A percentile compares a stretch with the other conserved stretches of the same genome.
Evolutionary conservation across 2,329 filamentous ascomycete species (phyloP).

Genomic region (Pyricularia sp.): DNA sequence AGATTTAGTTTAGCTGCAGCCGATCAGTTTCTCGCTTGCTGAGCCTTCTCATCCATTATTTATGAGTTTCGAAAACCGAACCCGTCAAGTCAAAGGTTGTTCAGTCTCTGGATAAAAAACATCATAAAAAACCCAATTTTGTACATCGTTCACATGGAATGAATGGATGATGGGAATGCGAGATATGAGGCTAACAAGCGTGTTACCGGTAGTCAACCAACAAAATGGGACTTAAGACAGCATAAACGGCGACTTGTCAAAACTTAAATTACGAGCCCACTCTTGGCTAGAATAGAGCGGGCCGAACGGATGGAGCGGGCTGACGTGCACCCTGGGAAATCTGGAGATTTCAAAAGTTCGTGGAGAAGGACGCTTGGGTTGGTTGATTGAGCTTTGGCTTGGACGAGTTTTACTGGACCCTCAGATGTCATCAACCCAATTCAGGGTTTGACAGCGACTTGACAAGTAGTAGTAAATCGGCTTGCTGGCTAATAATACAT

Average conservation of each 20-base stretch:
- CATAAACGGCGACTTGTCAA: not conserved
- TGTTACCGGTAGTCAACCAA: not conserved
- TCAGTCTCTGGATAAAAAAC: not conserved
- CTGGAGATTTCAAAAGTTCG: not conserved
- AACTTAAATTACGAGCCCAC: not conserved
- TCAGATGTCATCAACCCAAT: not conserved
- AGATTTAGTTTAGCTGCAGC: not conserved
- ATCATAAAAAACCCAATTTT: not conserved
- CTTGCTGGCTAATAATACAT: too few relatives aligned
- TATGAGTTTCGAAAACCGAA: too few relatives aligned
- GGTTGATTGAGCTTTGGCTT: not conserved
- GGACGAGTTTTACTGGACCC: not conserved
- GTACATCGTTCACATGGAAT: not conserved
- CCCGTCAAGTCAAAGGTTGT: not conserved
- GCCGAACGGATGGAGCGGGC: not conserved
- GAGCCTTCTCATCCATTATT: not conserved
- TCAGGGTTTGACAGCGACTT: not conserved
- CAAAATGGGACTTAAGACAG: not conserved
- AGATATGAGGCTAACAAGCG: not conserved
- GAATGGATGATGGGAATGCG: not conserved
- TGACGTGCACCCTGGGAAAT: not conserved
- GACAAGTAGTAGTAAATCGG: not conserved
- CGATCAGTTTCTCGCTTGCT: not conserved
- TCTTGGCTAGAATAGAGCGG: not conserved
- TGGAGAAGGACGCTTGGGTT: not conserved